Conservation (phyloP, 306 rosid genomes). For the Vigna trinervia region DNA sequence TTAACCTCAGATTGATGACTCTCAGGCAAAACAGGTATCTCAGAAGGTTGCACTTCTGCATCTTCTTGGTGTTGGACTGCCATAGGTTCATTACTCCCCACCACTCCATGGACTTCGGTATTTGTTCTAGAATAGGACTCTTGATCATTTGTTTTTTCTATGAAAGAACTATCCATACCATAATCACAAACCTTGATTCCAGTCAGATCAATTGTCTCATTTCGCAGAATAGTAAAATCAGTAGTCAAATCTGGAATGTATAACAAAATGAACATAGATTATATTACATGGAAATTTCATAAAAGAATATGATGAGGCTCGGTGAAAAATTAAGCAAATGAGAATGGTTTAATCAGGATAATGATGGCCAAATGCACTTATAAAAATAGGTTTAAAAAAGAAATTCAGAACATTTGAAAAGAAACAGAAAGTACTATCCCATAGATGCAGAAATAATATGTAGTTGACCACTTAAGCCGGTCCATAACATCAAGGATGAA, state of each 20-base stretch:
- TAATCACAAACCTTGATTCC: slow-evolving; percentile 60
- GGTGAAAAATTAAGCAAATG: slow-evolving; percentile 19
- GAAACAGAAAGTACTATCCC: slow-evolving; percentile 11
- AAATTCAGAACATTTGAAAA: background rate
- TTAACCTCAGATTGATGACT: slow-evolving; percentile 45
- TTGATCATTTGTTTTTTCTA: slow-evolving; percentile 56
- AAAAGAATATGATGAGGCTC: background rate
- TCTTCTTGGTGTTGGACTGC: slow-evolving; percentile 52
- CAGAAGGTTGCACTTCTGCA: slow-evolving; percentile 55
- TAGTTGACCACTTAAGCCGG: background rate
- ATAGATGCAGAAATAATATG: background rate
- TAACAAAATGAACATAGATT: slow-evolving; percentile 38
- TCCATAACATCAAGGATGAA: background rate
- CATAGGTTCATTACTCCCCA: slow-evolving; percentile 45
- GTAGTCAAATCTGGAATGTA: slow-evolving; percentile 72
- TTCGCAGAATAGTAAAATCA: slow-evolving; percentile 63
- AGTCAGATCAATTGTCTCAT: slow-evolving; percentile 63
- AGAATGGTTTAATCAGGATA: slow-evolving; percentile 1
- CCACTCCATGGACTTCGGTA: slow-evolving; percentile 54
- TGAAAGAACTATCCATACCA: slow-evolving; percentile 48
- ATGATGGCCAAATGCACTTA: slow-evolving; percentile 6
- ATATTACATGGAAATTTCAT: slow-evolving; percentile 19
- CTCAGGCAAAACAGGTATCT: slow-evolving; percentile 46
- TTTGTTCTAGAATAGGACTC: slow-evolving; percentile 55
- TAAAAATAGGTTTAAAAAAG: slow-evolving; percentile 1